Evolutionary conservation across 345 rosid genomes (phyloP).

Genomic region (Sonneratia caseolaris): DNA sequence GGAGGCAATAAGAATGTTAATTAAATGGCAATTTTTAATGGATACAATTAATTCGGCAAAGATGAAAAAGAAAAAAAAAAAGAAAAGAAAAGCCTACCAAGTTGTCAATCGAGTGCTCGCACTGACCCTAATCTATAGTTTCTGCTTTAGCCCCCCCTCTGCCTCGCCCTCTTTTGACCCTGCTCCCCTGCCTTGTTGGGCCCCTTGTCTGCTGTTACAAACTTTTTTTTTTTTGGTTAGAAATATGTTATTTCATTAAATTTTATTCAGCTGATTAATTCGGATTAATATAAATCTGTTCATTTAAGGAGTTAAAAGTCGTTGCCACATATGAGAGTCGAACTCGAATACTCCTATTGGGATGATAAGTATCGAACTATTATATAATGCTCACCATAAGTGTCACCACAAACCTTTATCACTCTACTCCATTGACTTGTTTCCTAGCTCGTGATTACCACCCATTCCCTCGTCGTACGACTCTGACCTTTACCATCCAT

Average conservation of each 20-base stretch:
- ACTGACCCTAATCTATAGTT: neutral
- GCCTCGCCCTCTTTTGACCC: neutral
- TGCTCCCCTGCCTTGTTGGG: neutral
- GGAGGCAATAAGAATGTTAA: too few species aligned
- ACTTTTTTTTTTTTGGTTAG: neutral
- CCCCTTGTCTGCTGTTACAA: neutral
- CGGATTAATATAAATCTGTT: too few species aligned
- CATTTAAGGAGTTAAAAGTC: too few species aligned
- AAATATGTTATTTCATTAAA: too few species aligned
- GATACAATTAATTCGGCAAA: too few species aligned
- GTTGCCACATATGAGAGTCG: too few species aligned
- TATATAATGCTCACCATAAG: too few species aligned
- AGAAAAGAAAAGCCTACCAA: neutral
- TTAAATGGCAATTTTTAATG: too few species aligned
- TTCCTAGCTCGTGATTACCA: neutral
- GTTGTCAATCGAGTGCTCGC: slow-evolving; percentile 1
- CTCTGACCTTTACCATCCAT: neutral
- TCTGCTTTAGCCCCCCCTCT: neutral
- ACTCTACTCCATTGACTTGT: neutral
- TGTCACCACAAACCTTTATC: neutral
- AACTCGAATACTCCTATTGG: too few species aligned
- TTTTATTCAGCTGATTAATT: too few species aligned
- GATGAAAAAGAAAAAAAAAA: too few species aligned
- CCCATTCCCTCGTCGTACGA: neutral
- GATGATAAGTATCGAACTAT: too few species aligned